These are phyloP conservation scores for Cornus florida DNA, from an alignment of 148 eudicot genomes.

Conservation along the genomic window DNA sequence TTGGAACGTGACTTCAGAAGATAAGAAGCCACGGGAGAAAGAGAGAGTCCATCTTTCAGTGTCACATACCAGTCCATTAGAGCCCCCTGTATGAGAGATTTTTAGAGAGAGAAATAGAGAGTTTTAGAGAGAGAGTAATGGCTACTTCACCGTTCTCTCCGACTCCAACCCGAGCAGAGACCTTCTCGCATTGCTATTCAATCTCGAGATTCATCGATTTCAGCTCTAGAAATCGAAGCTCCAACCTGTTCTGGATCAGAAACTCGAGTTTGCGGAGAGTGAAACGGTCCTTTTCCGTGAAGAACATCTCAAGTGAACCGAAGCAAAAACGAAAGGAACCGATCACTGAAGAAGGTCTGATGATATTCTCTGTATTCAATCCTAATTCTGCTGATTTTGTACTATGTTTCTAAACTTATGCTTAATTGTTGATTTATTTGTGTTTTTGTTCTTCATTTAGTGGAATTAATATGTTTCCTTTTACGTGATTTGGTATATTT, in stretches of 20 bases:
- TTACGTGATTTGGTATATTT: too few relatives aligned
- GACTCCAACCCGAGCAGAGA: background rate
- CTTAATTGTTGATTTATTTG: background rate
- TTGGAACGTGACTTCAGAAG: background rate
- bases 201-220: conserved; percentile 36
- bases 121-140: conserved; percentile 23
- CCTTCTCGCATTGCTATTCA: conserved; percentile 24
- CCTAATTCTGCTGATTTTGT: background rate
- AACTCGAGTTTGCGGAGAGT: conserved; percentile 8
- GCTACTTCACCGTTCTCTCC: conserved; percentile 27
- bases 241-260: conserved; percentile 31
- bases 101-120: conserved; percentile 4
- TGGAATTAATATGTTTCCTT: background rate
- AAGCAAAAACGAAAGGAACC: conserved; percentile 28
- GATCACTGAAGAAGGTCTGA: conserved; percentile 30
- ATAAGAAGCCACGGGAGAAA: background rate
- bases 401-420: too few relatives aligned
- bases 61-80: background rate
- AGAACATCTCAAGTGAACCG: conserved; percentile 40
- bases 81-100: background rate
- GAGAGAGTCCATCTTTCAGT: background rate
- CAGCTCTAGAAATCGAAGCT: conserved; percentile 18
- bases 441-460: background rate
- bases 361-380: background rate
- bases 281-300: conserved; percentile 27